phyloP scores from a whole-genome alignment of 257 asterid species.

The Knoxia roxburghii region DNA sequence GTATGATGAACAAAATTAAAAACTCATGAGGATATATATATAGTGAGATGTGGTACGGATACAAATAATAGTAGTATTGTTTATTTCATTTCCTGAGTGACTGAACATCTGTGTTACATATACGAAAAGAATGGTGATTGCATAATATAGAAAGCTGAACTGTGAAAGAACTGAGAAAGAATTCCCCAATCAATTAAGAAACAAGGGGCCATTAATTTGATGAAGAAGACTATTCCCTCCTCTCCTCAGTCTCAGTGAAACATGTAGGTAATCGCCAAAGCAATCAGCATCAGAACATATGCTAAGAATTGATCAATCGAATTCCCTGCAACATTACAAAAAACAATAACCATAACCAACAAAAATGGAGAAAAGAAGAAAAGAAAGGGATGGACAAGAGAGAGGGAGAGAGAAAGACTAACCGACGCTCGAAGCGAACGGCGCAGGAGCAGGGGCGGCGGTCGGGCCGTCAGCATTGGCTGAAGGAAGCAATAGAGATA shows the following conservation, averaged over 20 bases:
- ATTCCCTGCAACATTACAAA: constrained; percentile 40
- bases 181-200: too few species aligned
- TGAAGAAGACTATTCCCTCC: too few species aligned
- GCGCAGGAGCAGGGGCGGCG: constrained; percentile 56
- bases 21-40: too few species aligned
- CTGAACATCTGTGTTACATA: too few species aligned
- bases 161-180: too few species aligned
- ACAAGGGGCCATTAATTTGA: too few species aligned
- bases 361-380: background rate
- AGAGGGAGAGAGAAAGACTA: background rate
- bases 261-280: constrained; percentile 64
- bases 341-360: background rate
- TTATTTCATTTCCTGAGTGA: too few species aligned
- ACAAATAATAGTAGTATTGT: too few species aligned
- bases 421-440: constrained; percentile 51
- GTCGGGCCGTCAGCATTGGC: constrained; percentile 38
- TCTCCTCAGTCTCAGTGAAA: constrained; percentile 46
- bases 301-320: constrained; percentile 77
- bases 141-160: too few species aligned
- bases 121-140: too few species aligned
- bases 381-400: background rate
- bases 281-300: constrained; percentile 61
- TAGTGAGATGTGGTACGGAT: too few species aligned
- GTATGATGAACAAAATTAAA: too few species aligned
- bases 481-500: constrained; percentile 40